Base-by-base conservation (phyloP, 2,329 filamentous ascomycete species). In the Xylaria sp. region DNA sequence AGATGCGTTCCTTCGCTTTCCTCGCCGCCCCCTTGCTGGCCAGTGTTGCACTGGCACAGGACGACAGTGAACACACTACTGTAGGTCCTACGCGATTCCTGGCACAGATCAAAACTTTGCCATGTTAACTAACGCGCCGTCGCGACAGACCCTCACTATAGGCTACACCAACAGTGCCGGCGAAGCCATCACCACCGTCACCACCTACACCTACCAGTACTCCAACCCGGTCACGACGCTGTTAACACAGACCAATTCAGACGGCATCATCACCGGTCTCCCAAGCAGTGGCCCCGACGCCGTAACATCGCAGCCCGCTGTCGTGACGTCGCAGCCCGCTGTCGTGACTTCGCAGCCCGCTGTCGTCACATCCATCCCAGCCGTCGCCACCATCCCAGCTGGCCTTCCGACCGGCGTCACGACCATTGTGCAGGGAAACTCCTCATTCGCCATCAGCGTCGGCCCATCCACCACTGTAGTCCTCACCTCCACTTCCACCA, bases 351-450 rank as follows among this genome's bases (percentile, higher is more conserved):
- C 64, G 50, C 70, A 72, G 65, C 67, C 70, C 20, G 41, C 46
- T 20, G 67, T 56, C 12, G 67, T 65, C 23, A 72, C 70, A 32
- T 68, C 64, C 34, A 57, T 59, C 34, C 70, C 70, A 36, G 43
- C 39, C 13, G 70, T 70, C 39, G 70, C 70, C 82, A 15, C 83
- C 83, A 23, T 84, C 83, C 41, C 83, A 83, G 23, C 78, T 81
- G 70, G 70, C 56, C 67, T 72, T 20, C 48, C 57, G 18, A 25
- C 9, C 18, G 70, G 70, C 60, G 50, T 43, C 30, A 60, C 53
- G 32, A 60, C 67, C 55, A 66, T 69, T 41, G 20, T 23, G 28
- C 53, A 55, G 39, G 67, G 46, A 56, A 56, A 57, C 63, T 66
- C 61, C 30, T 68, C 66, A 12, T 64, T 68, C 60, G 57, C 41